Evolutionary conservation across 1,284 basidiomycete species (phyloP).

Genomic region (Boletellus sp.): DNA sequence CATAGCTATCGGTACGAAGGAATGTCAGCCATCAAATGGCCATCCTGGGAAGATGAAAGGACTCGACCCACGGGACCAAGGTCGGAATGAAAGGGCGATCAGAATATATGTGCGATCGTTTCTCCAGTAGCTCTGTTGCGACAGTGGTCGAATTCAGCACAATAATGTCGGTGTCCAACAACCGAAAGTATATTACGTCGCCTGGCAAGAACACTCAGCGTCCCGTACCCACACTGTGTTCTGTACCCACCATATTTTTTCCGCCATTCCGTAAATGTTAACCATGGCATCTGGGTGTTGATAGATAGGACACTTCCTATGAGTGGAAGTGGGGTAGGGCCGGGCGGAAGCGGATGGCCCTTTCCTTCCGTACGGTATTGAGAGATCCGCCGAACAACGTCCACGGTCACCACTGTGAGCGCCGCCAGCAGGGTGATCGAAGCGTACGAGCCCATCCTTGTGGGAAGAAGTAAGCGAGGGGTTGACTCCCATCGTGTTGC

Average conservation of each 20-base stretch:
- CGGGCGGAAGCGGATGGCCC: not conserved
- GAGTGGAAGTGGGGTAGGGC: not conserved
- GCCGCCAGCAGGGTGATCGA: not conserved
- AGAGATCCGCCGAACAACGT: not conserved
- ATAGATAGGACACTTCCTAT: slow-evolving; percentile 6
- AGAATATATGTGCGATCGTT: slow-evolving; percentile 17
- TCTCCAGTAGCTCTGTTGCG: slow-evolving; percentile 9
- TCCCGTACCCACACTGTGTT: not conserved
- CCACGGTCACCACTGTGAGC: not conserved
- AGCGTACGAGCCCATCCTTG: not conserved
- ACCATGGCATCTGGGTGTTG: slow-evolving; percentile 1
- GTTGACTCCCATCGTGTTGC: too few species aligned
- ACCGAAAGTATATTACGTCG: slow-evolving; percentile 4
- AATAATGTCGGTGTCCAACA: slow-evolving; percentile 9
- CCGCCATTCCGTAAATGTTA: slow-evolving; percentile 13
- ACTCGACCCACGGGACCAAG: slow-evolving; percentile 4
- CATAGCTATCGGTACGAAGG: not conserved
- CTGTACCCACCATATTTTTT: slow-evolving; percentile 12
- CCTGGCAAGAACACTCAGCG: not conserved
- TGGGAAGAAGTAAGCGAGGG: too few species aligned
- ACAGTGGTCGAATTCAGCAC: slow-evolving; percentile 8
- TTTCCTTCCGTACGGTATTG: not conserved
- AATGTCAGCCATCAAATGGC: not conserved
- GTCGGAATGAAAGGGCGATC: slow-evolving; percentile 14
- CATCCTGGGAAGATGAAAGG: not conserved